Evolutionary conservation across 805 yeast genomes (phyloP).

Genomic region (Cyberlindnera maritima): DNA sequence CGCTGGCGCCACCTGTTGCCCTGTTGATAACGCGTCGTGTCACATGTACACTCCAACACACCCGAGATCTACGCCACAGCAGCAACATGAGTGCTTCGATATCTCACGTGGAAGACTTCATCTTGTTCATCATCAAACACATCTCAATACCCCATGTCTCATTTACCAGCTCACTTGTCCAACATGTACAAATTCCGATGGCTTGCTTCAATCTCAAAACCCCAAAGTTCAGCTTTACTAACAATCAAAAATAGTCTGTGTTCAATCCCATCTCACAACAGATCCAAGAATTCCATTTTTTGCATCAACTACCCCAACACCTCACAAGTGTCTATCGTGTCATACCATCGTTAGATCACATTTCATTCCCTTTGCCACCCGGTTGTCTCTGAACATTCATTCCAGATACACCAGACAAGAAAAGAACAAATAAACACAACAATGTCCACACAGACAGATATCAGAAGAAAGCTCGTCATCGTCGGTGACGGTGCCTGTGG

Average conservation of each 20-base stretch:
- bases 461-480: conserved; percentile 81
- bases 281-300: neutral
- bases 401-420: neutral
- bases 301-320: neutral
- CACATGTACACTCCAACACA: neutral
- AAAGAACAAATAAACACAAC: conserved; percentile 3
- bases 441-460: conserved; percentile 32
- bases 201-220: neutral
- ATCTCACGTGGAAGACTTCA: too few relatives aligned
- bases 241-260: neutral
- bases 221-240: neutral
- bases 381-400: neutral
- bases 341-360: neutral
- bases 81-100: neutral
- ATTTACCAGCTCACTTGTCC: too few relatives aligned
- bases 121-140: too few relatives aligned
- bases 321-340: neutral
- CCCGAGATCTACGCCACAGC: neutral
- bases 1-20: neutral
- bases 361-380: neutral
- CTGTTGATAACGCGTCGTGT: conserved; percentile 3
- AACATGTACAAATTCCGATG: neutral
- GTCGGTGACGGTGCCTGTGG: conserved; percentile 99
- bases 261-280: neutral
- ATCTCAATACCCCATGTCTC: too few relatives aligned